phyloP scores from a whole-genome alignment of 2,329 filamentous ascomycete genomes.

The Cercospora berteroae region DNA sequence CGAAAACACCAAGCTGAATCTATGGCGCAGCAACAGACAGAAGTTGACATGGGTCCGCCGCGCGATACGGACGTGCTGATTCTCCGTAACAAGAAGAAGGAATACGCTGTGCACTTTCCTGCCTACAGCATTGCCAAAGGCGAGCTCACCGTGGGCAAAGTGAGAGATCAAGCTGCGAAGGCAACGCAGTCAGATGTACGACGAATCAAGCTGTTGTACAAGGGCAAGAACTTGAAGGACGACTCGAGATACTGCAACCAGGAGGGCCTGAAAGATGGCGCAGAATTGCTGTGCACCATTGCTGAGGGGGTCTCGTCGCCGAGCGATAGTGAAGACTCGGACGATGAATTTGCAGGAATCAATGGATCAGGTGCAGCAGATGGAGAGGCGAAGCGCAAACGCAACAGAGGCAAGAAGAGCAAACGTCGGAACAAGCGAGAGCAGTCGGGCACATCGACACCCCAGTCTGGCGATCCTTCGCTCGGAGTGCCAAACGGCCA shows the following conservation, averaged over 20 bases:
- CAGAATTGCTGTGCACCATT: constrained; percentile 60
- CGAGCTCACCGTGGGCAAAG: constrained; percentile 64
- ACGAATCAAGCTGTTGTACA: constrained; percentile 69
- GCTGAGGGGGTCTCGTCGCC: constrained; percentile 49
- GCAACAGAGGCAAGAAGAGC: constrained; percentile 44
- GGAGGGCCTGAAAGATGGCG: constrained; percentile 59
- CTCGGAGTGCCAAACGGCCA: constrained; percentile 38
- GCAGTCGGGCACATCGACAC: constrained; percentile 37
- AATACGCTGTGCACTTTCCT: constrained; percentile 70
- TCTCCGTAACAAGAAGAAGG: constrained; percentile 65
- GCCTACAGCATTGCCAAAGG: constrained; percentile 73
- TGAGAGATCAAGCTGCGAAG: constrained; percentile 65
- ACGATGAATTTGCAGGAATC: constrained; percentile 42
- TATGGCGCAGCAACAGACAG: constrained; percentile 36
- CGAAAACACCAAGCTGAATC: constrained; percentile 39
- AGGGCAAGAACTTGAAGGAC: constrained; percentile 68
- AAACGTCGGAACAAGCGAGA: constrained; percentile 46
- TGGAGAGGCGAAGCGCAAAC: constrained; percentile 41
- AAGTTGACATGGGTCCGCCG: constrained; percentile 46
- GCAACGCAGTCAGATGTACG: constrained; percentile 60
- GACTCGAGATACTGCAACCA: constrained; percentile 56
- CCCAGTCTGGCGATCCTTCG: constrained; percentile 37
- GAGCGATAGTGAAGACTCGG: constrained; percentile 42
- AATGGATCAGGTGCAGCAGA: constrained; percentile 20
- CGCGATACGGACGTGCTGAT: constrained; percentile 68